Evolutionary conservation across 495 filamentous ascomycete genomes (phyloP).

Genomic region (Penicillium silybi): DNA sequence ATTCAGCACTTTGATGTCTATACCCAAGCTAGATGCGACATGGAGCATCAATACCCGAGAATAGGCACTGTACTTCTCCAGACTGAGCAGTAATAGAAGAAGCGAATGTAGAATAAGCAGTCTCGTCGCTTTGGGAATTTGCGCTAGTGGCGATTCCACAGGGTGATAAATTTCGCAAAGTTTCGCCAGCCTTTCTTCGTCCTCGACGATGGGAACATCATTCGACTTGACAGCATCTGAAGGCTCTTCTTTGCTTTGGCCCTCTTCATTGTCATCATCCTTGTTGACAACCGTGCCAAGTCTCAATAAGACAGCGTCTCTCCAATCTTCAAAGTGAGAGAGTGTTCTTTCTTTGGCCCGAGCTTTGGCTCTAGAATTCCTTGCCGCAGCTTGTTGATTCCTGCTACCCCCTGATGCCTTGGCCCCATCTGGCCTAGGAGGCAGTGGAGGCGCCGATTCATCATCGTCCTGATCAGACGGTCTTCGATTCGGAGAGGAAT

Average conservation of each 20-base stretch:
- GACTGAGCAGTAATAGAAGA: conserved; percentile 68
- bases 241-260: conserved; percentile 8
- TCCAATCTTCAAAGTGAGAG: conserved; percentile 62
- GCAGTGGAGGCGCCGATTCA: conserved; percentile 13
- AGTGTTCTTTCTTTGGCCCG: conserved; percentile 40
- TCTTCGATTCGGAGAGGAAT: conserved; percentile 5
- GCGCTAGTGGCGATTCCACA: conserved; percentile 39
- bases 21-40: conserved; percentile 61
- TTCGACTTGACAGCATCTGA: conserved; percentile 13
- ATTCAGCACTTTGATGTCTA: conserved; percentile 61
- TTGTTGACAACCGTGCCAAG: conserved; percentile 65
- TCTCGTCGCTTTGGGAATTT: conserved; percentile 37
- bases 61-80: conserved; percentile 76
- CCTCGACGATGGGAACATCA: conserved; percentile 22
- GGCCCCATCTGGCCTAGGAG: conserved; percentile 9
- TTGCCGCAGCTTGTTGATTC: conserved; percentile 5
- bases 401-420: neutral
- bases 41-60: conserved; percentile 72
- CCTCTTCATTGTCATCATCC: conserved; percentile 36
- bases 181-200: conserved; percentile 24
- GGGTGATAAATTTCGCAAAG: conserved; percentile 44
- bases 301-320: conserved; percentile 54
- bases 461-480: conserved; percentile 1
- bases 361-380: conserved; percentile 1
- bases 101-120: conserved; percentile 56